Evolutionary conservation across 805 yeast species (phyloP).

Genomic region (Wickerhamiella parazyma): DNA sequence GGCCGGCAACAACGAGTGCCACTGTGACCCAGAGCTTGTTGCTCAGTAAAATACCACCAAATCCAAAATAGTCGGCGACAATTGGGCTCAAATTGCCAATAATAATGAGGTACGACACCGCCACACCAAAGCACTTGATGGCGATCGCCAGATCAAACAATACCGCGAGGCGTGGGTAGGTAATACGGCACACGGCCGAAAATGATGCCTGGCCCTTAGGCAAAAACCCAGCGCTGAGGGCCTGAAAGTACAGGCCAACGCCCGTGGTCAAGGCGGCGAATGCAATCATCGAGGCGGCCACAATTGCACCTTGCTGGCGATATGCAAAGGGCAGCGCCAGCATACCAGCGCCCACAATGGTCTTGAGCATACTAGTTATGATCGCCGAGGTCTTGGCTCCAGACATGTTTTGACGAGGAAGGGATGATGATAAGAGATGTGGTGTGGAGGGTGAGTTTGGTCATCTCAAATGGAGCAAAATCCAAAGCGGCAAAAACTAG

Average conservation of each 20-base stretch:
- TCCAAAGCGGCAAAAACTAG: neutral
- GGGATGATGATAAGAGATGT: too few species aligned
- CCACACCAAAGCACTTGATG: conserved; percentile 68
- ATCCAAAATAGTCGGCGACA: conserved; percentile 23
- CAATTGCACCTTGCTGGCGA: conserved; percentile 44
- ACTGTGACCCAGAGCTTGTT: conserved; percentile 23
- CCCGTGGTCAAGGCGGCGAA: conserved; percentile 55
- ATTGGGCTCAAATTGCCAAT: conserved; percentile 66
- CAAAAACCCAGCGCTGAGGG: conserved; percentile 28
- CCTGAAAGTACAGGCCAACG: conserved; percentile 34
- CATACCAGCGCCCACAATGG: conserved; percentile 67
- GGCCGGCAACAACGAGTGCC: conserved; percentile 32
- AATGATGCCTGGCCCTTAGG: conserved; percentile 53
- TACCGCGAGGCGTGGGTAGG: conserved; percentile 55
- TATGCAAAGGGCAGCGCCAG: conserved; percentile 64
- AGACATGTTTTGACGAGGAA: conserved; percentile 3
- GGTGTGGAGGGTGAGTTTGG: too few species aligned
- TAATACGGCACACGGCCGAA: conserved; percentile 49
- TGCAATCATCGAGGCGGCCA: conserved; percentile 42
- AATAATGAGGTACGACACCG: conserved; percentile 58
- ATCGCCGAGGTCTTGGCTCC: conserved; percentile 35
- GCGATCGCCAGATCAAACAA: conserved; percentile 63
- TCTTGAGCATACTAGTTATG: conserved; percentile 50
- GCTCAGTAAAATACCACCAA: conserved; percentile 30
- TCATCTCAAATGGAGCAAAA: neutral